phyloP scores from a whole-genome alignment of 768 basidiomycete genomes.

The Wakefieldia striispora region DNA sequence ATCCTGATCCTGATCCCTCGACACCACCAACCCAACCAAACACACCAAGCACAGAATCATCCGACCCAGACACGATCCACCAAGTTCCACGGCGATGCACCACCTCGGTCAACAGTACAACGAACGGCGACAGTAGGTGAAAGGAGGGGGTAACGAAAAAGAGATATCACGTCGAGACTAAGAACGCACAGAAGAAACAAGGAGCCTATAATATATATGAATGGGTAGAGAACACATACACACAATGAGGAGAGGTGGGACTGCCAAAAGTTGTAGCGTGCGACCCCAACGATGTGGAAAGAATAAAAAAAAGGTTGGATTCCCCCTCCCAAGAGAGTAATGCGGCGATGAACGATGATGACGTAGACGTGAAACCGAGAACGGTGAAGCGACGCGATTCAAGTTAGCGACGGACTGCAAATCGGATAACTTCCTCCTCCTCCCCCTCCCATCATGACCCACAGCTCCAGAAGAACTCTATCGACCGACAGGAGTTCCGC shows the following conservation, averaged over 20 bases:
- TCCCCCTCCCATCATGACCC: not conserved
- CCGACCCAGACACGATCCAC: conserved; percentile 13
- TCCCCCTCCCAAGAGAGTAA: conserved; percentile 10
- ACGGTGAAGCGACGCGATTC: conserved; percentile 13
- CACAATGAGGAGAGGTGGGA: conserved; percentile 6
- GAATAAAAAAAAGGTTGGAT: conserved; percentile 8
- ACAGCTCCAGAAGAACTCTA: conserved; percentile 12
- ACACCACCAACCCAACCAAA: conserved; percentile 1
- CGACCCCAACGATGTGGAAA: conserved; percentile 11
- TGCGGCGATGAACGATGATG: conserved; percentile 9
- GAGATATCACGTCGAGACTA: conserved; percentile 22
- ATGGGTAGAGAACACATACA: conserved; percentile 24
- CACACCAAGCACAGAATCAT: conserved; percentile 7
- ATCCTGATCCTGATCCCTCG: conserved; percentile 8
- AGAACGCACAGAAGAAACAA: conserved; percentile 11
- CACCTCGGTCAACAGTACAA: conserved; percentile 19
- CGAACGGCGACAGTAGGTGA: not conserved
- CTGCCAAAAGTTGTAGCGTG: conserved; percentile 13
- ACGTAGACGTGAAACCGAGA: conserved; percentile 12
- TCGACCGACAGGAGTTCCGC: conserved; percentile 28
- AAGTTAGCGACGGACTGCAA: conserved; percentile 10
- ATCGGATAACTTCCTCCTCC: conserved; percentile 7
- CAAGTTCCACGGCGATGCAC: conserved; percentile 12
- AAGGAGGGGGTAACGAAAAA: conserved; percentile 1
- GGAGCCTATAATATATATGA: conserved; percentile 34